phyloP scores from a whole-genome alignment of 23 red algal genomes.

The Porphyridium purpureum region DNA sequence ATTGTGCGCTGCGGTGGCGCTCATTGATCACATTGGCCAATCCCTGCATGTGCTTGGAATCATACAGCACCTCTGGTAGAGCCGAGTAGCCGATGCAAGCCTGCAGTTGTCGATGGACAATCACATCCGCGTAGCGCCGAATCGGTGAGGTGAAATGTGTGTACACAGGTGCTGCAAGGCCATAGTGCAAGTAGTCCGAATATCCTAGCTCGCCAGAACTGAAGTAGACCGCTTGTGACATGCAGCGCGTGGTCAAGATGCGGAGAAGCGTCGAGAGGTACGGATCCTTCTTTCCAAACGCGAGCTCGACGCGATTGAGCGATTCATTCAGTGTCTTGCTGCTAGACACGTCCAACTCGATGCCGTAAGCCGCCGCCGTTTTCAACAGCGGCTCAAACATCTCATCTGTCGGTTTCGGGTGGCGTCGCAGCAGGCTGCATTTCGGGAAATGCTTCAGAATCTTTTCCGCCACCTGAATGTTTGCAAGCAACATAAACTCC shows the following conservation, averaged over 20 bases:
- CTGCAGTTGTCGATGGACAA: constrained; percentile 82
- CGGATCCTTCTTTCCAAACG: constrained; percentile 34
- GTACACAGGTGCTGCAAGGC: constrained; percentile 82
- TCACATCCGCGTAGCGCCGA: constrained; percentile 89
- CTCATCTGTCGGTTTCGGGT: too few species aligned
- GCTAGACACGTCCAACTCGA: constrained; percentile 69
- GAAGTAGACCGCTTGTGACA: constrained; percentile 98
- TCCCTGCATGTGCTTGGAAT: constrained; percentile 41
- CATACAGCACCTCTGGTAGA: constrained; percentile 31
- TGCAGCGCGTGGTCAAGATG: constrained; percentile 86
- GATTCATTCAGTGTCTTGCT: constrained; percentile 58
- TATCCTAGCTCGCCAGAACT: constrained; percentile 52
- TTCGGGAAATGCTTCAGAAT: too few species aligned
- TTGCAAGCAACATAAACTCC: too few species aligned
- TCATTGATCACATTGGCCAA: constrained; percentile 79
- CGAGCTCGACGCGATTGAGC: constrained; percentile 45
- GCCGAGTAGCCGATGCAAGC: constrained; percentile 61
- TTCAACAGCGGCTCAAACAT: too few species aligned
- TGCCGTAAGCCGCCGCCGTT: too few species aligned
- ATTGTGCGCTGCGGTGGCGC: constrained; percentile 83
- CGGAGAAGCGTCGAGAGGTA: constrained; percentile 71
- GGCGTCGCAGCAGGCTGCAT: too few species aligned
- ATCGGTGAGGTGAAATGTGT: constrained; percentile 99
- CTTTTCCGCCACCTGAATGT: too few species aligned
- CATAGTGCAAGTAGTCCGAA: constrained; percentile 87